Conservation (phyloP, 495 filamentous ascomycete species). For the Xylaria telfairii region DNA sequence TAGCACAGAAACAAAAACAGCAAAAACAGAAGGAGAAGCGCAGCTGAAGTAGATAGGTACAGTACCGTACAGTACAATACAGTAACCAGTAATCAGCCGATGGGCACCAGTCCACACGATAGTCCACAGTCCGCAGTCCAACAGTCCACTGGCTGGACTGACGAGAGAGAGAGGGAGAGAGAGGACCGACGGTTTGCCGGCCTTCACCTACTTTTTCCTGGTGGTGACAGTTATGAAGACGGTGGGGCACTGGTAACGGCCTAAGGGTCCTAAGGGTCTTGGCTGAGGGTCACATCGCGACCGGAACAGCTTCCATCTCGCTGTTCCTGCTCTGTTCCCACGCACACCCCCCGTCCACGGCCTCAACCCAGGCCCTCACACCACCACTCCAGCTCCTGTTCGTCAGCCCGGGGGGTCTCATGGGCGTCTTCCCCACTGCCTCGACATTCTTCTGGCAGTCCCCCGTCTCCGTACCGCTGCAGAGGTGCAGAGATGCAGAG, state of each 20-base stretch:
- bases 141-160: too few relatives aligned
- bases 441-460: constrained; percentile 31
- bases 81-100: neutral
- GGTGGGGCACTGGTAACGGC: constrained; percentile 32
- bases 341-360: constrained; percentile 25
- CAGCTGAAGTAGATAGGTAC: neutral
- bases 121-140: too few relatives aligned
- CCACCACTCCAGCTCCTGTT: constrained; percentile 32
- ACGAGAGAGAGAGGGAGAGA: too few relatives aligned
- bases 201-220: constrained; percentile 26
- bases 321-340: constrained; percentile 29
- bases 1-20: too few relatives aligned
- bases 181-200: neutral
- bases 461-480: constrained; percentile 24
- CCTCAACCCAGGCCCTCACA: constrained; percentile 33
- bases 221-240: constrained; percentile 28
- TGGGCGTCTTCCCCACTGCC: constrained; percentile 39
- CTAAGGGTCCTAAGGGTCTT: constrained; percentile 37
- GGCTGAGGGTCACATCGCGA: constrained; percentile 41
- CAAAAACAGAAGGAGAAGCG: too few relatives aligned
- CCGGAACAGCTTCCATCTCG: constrained; percentile 41
- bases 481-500: too few relatives aligned
- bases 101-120: neutral
- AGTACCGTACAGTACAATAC: too few relatives aligned
- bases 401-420: constrained; percentile 38